phyloP scores from a whole-genome alignment of 1,284 basidiomycete genomes.

The Apiotrichum sp. region DNA sequence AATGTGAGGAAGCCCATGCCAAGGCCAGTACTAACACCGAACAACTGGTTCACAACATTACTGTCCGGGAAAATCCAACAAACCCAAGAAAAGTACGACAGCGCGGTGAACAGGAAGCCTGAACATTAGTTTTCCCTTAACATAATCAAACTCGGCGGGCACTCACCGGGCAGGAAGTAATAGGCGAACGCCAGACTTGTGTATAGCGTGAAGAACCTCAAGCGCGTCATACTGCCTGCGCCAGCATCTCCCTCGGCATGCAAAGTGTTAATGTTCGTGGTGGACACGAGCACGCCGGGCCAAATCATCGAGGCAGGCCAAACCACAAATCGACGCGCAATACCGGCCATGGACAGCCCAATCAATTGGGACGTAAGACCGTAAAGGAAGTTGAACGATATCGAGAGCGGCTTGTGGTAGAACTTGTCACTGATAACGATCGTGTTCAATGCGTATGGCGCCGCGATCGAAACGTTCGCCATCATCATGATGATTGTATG shows the following conservation, averaged over 20 bases:
- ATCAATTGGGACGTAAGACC: constrained; percentile 82
- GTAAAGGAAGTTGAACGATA: constrained; percentile 62
- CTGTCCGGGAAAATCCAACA: constrained; percentile 88
- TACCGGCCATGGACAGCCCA: constrained; percentile 85
- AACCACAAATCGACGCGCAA: constrained; percentile 50
- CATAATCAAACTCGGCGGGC: not conserved
- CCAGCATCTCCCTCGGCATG: constrained; percentile 89
- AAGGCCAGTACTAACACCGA: constrained; percentile 75
- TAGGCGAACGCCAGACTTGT: constrained; percentile 64
- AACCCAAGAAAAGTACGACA: constrained; percentile 81
- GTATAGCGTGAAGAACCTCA: constrained; percentile 69
- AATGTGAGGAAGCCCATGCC: constrained; percentile 88
- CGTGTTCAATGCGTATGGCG: constrained; percentile 67
- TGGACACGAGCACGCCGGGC: constrained; percentile 87
- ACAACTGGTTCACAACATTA: constrained; percentile 80
- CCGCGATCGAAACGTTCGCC: constrained; percentile 75
- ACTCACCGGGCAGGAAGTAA: constrained; percentile 80
- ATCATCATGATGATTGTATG: constrained; percentile 90
- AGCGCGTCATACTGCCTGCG: constrained; percentile 65
- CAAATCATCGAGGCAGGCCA: constrained; percentile 97
- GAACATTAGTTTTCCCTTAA: not conserved
- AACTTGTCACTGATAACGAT: constrained; percentile 70
- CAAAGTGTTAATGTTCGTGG: constrained; percentile 88
- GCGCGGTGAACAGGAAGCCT: constrained; percentile 80
- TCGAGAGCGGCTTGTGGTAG: constrained; percentile 56